Percentiles rank a stretch among this genome's conserved stretches.
phyloP scores from a whole-genome alignment of 75 land plant species.

The Ceratopteris richardii region DNA sequence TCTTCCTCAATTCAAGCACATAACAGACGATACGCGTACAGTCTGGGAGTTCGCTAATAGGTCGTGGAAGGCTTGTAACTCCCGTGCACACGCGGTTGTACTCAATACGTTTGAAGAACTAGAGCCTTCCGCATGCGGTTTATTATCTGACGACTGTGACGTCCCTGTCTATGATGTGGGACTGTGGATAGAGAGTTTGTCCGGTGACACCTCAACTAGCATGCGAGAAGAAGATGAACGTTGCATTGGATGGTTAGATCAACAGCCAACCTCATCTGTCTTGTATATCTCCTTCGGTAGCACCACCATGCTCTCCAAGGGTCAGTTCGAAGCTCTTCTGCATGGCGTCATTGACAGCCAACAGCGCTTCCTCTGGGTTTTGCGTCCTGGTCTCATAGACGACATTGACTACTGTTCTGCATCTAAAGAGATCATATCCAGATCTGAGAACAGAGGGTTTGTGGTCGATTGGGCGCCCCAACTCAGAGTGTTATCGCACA shows the following conservation, averaged over 20 bases:
- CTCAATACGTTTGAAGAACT: no score
- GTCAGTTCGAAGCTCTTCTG: constrained; percentile 9
- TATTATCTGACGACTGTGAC: no score
- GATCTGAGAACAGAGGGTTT: constrained; percentile 20
- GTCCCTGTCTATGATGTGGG: no score
- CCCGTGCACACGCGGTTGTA: no score
- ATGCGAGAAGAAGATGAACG: constrained; percentile 13
- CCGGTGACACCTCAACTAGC: no score
- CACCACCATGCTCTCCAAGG: not conserved
- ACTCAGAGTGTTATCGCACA: constrained; percentile 12
- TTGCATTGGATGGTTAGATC: constrained; percentile 13
- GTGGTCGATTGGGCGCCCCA: constrained; percentile 33
- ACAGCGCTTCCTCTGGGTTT: constrained; percentile 17
- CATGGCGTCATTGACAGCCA: constrained; percentile 9
- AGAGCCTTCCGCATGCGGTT: no score
- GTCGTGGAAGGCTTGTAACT: no score
- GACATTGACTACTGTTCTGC: no score
- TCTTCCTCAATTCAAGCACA: no score
- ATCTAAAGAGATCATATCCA: not conserved
- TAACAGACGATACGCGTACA: no score
- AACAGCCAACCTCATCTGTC: constrained; percentile 6
- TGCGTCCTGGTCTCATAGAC: constrained; percentile 16
- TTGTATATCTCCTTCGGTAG: constrained; percentile 18
- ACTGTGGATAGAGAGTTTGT: no score
- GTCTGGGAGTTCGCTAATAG: no score